These are phyloP conservation scores for Phoenix roebelenii DNA, from an alignment of 176 grass and related monocot genomes.

Conservation along the genomic window DNA sequence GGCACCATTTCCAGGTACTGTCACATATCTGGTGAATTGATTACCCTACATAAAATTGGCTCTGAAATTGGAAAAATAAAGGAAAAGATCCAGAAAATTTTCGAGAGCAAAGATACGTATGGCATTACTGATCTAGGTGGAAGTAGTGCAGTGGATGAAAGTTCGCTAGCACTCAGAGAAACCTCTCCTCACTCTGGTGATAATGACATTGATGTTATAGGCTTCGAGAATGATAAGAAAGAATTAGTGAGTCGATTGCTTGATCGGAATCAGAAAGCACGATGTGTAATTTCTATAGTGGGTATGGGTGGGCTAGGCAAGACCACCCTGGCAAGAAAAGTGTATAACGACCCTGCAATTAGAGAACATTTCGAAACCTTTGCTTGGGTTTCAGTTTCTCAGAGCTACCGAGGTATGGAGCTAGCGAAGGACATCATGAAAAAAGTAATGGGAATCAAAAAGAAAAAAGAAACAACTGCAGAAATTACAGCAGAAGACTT, in stretches of 20 bases:
- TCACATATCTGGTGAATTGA: neutral
- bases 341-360: neutral
- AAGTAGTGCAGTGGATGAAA: neutral
- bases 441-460: too few relatives aligned
- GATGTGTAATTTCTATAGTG: neutral
- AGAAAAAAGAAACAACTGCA: too few relatives aligned
- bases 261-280: too few relatives aligned
- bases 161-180: too few relatives aligned
- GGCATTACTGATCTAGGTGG: constrained; percentile 14
- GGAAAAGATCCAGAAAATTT: constrained; percentile 10
- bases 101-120: neutral
- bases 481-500: too few relatives aligned
- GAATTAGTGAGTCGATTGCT: too few relatives aligned
- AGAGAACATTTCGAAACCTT: neutral
- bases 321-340: neutral
- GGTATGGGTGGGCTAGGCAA: constrained; percentile 3
- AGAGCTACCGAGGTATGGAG: too few relatives aligned
- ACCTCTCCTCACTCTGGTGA: too few relatives aligned
- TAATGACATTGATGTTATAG: too few relatives aligned
- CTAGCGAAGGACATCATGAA: too few relatives aligned
- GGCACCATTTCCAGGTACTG: neutral
- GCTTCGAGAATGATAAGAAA: too few relatives aligned
- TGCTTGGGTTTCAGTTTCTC: neutral
- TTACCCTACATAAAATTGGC: neutral
- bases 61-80: constrained; percentile 7